Evolutionary conservation across 495 filamentous ascomycete genomes (phyloP).

Genomic region (Neurospora tetraspora): DNA sequence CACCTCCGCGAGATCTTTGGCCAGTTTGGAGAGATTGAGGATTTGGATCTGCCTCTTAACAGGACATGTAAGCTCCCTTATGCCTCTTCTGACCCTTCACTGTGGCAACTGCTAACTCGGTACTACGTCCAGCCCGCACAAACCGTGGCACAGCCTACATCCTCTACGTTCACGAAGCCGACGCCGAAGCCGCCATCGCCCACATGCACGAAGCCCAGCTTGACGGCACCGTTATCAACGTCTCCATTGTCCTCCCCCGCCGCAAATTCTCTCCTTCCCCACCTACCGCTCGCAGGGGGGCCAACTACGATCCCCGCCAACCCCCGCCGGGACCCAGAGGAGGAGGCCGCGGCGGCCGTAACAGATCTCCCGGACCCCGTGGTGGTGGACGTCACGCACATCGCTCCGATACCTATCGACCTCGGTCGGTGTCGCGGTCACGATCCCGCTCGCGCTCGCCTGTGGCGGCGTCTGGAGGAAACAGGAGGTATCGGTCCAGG

Average conservation of each 20-base stretch:
- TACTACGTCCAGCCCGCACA: slow-evolving; percentile 53
- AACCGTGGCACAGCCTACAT: slow-evolving; percentile 96
- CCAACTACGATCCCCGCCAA: slow-evolving; percentile 37
- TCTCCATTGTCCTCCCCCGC: slow-evolving; percentile 88
- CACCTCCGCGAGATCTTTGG: slow-evolving; percentile 92
- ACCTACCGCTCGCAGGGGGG: slow-evolving; percentile 38
- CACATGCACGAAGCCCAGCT: slow-evolving; percentile 98
- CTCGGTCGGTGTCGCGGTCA: slow-evolving; percentile 38
- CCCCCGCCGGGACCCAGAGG: slow-evolving; percentile 29
- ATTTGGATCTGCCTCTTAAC: slow-evolving; percentile 84
- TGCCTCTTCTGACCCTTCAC: not conserved
- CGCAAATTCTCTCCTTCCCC: slow-evolving; percentile 49
- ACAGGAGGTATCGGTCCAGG: slow-evolving; percentile 29
- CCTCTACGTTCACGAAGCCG: slow-evolving; percentile 62
- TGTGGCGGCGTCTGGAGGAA: slow-evolving; percentile 24
- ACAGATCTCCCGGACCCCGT: slow-evolving; percentile 8
- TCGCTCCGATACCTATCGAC: slow-evolving; percentile 44
- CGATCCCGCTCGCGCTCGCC: slow-evolving; percentile 31
- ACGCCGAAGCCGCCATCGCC: slow-evolving; percentile 82
- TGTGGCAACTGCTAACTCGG: slow-evolving; percentile 8
- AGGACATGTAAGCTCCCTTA: slow-evolving; percentile 53
- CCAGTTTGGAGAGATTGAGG: slow-evolving; percentile 73
- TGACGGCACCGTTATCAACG: slow-evolving; percentile 77
- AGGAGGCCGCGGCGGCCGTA: slow-evolving; percentile 19
- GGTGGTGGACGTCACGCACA: slow-evolving; percentile 29